Conservation (phyloP, 306 rosid genomes). For the Bauhinia variegata region DNA sequence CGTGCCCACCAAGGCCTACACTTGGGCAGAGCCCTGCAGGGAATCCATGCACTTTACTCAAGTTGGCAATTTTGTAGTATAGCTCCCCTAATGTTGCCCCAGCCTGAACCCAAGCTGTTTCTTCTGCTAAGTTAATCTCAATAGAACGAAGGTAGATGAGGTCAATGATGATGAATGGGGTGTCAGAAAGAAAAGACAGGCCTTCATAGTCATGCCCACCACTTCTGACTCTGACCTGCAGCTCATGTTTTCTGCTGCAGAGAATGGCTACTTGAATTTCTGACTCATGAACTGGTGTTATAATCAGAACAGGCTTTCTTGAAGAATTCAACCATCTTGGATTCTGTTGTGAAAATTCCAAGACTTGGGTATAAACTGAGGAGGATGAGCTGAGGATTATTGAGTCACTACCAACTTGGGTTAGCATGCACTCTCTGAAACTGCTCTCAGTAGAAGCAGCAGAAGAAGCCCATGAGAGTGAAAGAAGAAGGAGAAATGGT, state of each 20-base stretch:
- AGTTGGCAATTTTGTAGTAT: constrained; percentile 52
- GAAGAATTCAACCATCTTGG: constrained; percentile 45
- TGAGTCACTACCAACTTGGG: not conserved
- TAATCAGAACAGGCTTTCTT: constrained; percentile 31
- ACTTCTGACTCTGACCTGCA: constrained; percentile 61
- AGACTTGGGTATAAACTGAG: not conserved
- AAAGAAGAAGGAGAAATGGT: constrained; percentile 1
- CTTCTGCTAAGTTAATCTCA: constrained; percentile 36
- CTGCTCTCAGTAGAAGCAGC: not conserved
- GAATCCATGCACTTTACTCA: constrained; percentile 53
- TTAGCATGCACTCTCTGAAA: constrained; percentile 32
- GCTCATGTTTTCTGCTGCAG: constrained; percentile 46
- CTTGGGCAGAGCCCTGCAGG: constrained; percentile 70
- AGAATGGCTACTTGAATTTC: constrained; percentile 57
- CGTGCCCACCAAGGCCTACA: constrained; percentile 70
- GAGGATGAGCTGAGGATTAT: constrained; percentile 32
- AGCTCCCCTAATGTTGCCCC: constrained; percentile 70
- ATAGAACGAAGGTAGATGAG: constrained; percentile 45
- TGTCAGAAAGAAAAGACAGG: constrained; percentile 48
- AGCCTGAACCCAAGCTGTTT: constrained; percentile 71
- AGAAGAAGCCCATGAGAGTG: constrained; percentile 13
- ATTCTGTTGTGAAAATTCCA: constrained; percentile 39
- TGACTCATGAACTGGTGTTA: constrained; percentile 43
- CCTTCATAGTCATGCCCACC: constrained; percentile 78
- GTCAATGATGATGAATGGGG: constrained; percentile 57